Conservation (phyloP, 2,329 filamentous ascomycete genomes). For the Albophoma yamanashiensis region DNA sequence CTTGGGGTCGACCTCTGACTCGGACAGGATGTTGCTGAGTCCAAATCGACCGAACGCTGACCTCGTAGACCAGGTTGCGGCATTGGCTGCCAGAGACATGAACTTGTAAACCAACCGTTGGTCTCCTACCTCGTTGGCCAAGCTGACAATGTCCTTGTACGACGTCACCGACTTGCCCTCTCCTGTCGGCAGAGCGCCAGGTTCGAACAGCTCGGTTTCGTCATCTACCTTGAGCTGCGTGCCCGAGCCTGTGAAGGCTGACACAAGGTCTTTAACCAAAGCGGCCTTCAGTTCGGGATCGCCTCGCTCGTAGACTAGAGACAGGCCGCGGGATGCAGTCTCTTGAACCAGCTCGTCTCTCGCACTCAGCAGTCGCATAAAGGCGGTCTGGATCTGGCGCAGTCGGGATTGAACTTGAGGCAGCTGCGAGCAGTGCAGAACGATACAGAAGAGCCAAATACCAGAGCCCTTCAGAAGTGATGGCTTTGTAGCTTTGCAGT, state of each 20-base stretch:
- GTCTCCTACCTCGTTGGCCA: constrained; percentile 94
- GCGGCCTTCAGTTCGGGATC: constrained; percentile 70
- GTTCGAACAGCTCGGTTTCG: constrained; percentile 89
- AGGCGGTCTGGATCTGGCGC: constrained; percentile 72
- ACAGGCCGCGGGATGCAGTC: constrained; percentile 80
- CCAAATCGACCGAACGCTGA: constrained; percentile 94
- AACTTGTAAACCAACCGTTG: constrained; percentile 96
- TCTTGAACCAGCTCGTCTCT: constrained; percentile 93
- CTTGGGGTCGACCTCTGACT: constrained; percentile 81
- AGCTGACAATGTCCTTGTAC: constrained; percentile 91
- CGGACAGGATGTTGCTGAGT: constrained; percentile 81
- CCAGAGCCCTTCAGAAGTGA: constrained; percentile 83
- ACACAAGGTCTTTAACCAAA: constrained; percentile 77
- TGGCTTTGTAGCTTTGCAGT: constrained; percentile 79
- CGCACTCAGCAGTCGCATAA: constrained; percentile 78
- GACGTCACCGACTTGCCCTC: constrained; percentile 85
- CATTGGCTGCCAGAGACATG: constrained; percentile 94
- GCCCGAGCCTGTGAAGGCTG: constrained; percentile 73
- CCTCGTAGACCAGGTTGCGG: constrained; percentile 93
- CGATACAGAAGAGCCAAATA: constrained; percentile 87
- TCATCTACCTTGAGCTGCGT: constrained; percentile 72
- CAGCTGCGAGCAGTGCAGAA: constrained; percentile 83
- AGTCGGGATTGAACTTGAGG: constrained; percentile 62
- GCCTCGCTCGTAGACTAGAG: constrained; percentile 90
- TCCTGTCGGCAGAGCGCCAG: constrained; percentile 79